Conservation (phyloP, 495 filamentous ascomycete genomes). For the Filosporella fistucella region DNA sequence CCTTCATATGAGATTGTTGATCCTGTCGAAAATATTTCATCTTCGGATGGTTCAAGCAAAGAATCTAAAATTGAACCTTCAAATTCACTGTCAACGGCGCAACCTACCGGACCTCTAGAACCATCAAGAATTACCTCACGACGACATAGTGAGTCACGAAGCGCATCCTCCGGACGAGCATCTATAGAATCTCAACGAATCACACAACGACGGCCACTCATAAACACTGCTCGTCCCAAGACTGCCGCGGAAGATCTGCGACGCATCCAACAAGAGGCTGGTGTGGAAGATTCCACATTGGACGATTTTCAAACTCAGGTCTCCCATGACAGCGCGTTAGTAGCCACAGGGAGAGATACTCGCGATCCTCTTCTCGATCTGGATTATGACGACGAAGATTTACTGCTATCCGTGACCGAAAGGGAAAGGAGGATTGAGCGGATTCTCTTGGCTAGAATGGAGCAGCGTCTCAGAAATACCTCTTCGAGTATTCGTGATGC, state of each 20-base stretch:
- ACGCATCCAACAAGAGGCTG: conserved; percentile 38
- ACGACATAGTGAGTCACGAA: too few species aligned
- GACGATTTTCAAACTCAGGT: conserved; percentile 28
- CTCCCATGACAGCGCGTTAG: conserved; percentile 6
- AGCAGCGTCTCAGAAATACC: conserved; percentile 52
- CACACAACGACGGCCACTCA: too few species aligned
- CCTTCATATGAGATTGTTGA: conserved; percentile 8
- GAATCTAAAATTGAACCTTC: too few species aligned
- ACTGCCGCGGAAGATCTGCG: conserved; percentile 45
- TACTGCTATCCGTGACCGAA: conserved; percentile 30
- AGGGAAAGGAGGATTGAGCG: conserved; percentile 34
- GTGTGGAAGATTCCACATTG: conserved; percentile 50
- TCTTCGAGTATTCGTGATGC: conserved; percentile 60
- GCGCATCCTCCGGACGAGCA: too few species aligned
- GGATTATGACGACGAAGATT: conserved; percentile 30
- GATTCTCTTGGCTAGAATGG: conserved; percentile 52
- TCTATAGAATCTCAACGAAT: too few species aligned
- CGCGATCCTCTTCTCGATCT: conserved; percentile 15
- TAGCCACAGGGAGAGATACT: conserved; percentile 8
- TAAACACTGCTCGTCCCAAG: conserved; percentile 43
- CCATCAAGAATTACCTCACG: too few species aligned
- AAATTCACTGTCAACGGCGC: too few species aligned
- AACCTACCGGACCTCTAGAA: too few species aligned
- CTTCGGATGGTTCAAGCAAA: not conserved
- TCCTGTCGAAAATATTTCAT: not conserved